Conservation (phyloP, 2,329 filamentous ascomycete genomes). For the Aspergillus novoparasiticus region DNA sequence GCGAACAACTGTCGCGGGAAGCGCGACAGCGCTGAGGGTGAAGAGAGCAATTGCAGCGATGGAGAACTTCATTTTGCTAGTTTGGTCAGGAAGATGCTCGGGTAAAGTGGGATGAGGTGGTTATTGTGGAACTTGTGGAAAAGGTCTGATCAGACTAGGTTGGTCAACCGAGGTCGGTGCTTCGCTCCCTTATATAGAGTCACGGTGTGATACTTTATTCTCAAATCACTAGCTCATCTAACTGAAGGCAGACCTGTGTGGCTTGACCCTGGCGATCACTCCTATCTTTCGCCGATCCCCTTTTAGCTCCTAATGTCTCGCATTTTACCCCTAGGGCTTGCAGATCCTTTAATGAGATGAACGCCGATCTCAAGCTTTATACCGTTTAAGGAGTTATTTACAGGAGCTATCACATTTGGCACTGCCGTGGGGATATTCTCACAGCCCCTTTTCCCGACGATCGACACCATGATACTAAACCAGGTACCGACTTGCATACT, state of each 20-base stretch:
- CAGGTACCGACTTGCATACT: slow-evolving; percentile 23
- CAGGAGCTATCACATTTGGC: neutral
- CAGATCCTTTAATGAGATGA: neutral
- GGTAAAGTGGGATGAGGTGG: neutral
- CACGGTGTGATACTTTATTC: neutral
- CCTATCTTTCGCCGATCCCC: neutral
- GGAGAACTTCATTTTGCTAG: slow-evolving; percentile 9
- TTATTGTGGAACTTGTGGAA: neutral
- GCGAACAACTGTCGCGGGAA: neutral
- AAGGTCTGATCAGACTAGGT: neutral
- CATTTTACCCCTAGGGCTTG: neutral
- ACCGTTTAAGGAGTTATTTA: neutral
- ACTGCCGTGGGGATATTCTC: neutral
- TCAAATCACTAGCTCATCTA: neutral
- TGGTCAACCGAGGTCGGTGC: neutral
- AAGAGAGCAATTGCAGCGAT: neutral
- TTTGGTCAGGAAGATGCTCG: neutral
- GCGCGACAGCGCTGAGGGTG: neutral
- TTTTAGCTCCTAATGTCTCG: neutral
- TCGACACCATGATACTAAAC: neutral
- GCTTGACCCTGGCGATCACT: slow-evolving; percentile 4
- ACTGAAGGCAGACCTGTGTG: neutral
- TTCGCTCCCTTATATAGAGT: neutral
- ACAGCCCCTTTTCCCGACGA: neutral
- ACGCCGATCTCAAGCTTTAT: neutral